A percentile compares a stretch with the other conserved stretches of the same genome.
These are phyloP conservation scores for Funneliformis geosporum DNA, from an alignment of 192 early-diverging fungal genomes.

Conservation along the genomic window DNA sequence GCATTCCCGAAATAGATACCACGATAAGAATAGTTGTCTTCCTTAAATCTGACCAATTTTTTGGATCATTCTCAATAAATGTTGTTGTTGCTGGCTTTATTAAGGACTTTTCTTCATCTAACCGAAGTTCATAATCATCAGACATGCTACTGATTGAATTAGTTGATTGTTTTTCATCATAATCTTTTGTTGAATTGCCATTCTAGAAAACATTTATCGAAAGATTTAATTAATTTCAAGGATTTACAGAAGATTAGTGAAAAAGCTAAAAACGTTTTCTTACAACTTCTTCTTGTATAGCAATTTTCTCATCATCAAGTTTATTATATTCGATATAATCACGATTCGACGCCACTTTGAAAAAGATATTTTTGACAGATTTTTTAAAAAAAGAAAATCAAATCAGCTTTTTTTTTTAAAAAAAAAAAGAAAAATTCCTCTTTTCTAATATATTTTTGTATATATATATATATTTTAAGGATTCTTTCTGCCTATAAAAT, in stretches of 20 bases:
- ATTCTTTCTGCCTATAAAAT: too few relatives aligned
- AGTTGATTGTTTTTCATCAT: background rate
- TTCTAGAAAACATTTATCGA: background rate
- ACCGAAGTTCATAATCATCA: background rate
- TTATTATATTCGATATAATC: background rate
- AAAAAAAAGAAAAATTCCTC: too few relatives aligned
- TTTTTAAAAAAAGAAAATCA: background rate
- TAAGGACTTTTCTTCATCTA: background rate
- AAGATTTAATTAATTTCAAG: too few relatives aligned
- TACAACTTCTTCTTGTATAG: background rate
- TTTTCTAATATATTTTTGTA: background rate
- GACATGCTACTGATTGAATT: background rate
- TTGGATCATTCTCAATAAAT: slow-evolving; percentile 35
- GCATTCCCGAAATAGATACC: slow-evolving; percentile 41
- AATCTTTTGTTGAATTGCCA: background rate
- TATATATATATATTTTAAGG: too few relatives aligned
- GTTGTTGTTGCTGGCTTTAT: background rate
- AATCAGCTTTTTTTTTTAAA: background rate
- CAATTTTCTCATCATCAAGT: background rate
- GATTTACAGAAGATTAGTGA: background rate
- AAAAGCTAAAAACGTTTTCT: background rate
- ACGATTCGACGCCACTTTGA: background rate
- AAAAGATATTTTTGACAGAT: background rate
- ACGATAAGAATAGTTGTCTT: slow-evolving; percentile 38
- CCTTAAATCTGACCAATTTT: slow-evolving; percentile 39